These are phyloP conservation scores for Selaginella tamariscina DNA, from an alignment of 75 land plant species.

Conservation along the genomic window DNA sequence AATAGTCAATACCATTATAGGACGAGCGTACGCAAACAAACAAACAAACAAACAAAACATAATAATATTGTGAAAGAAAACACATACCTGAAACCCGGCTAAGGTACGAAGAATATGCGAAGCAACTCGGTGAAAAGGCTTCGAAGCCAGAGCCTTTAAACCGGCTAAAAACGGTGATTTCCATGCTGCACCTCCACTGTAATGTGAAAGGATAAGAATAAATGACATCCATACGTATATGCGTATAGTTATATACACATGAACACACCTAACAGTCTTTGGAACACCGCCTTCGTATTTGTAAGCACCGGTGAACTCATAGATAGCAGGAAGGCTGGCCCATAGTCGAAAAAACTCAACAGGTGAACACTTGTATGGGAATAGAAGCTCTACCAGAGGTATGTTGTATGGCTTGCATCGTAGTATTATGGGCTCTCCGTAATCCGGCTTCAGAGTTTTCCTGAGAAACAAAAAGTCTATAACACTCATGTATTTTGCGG, in stretches of 20 bases:
- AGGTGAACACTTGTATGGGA: constrained; percentile 86
- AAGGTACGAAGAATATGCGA: constrained; percentile 86
- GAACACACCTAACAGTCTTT: constrained; percentile 73
- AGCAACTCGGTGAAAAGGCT: constrained; percentile 88
- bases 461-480: too few relatives aligned
- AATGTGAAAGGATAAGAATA: too few relatives aligned
- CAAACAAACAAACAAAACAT: too few relatives aligned
- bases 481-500: too few relatives aligned
- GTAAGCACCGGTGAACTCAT: constrained; percentile 84
- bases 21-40: too few relatives aligned
- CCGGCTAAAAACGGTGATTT: too few relatives aligned
- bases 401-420: constrained; percentile 85
- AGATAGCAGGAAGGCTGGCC: constrained; percentile 95
- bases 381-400: constrained; percentile 76
- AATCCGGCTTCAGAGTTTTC: constrained; percentile 48
- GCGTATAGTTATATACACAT: too few relatives aligned
- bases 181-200: too few relatives aligned
- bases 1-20: too few relatives aligned
- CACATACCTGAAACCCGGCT: constrained; percentile 86
- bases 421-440: constrained; percentile 84
- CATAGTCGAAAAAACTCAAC: constrained; percentile 92
- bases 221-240: too few relatives aligned
- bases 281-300: constrained; percentile 88
- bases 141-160: constrained; percentile 63
- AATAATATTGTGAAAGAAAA: not conserved